Conservation (phyloP, 176 grass and related monocot genomes). For the Aegilops tauschii region DNA sequence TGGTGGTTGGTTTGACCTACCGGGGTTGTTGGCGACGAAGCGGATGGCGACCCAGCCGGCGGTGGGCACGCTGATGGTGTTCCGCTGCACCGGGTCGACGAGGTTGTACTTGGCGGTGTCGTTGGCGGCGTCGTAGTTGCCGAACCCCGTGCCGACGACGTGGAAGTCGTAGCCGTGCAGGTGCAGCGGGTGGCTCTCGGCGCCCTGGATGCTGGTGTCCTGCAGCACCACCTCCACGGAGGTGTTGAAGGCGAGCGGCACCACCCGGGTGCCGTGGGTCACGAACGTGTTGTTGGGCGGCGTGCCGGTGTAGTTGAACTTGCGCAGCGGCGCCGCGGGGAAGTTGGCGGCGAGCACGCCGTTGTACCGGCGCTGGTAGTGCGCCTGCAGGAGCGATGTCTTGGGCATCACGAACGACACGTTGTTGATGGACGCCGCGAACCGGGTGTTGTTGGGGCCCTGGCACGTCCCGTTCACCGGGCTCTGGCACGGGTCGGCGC, state of each 20-base stretch:
- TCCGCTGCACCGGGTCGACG: slow-evolving; percentile 64
- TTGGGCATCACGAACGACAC: slow-evolving; percentile 60
- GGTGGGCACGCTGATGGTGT: slow-evolving; percentile 72
- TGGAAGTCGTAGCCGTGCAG: slow-evolving; percentile 77
- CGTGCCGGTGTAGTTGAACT: slow-evolving; percentile 76
- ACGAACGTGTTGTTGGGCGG: slow-evolving; percentile 67
- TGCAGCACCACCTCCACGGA: slow-evolving; percentile 80
- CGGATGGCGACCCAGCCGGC: slow-evolving; percentile 78
- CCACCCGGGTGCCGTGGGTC: slow-evolving; percentile 53
- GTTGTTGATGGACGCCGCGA: slow-evolving; percentile 71
- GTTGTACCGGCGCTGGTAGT: slow-evolving; percentile 59
- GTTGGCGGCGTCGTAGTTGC: slow-evolving; percentile 47
- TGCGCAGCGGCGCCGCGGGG: slow-evolving; percentile 28
- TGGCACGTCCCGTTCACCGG: slow-evolving; percentile 58
- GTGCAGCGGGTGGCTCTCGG: slow-evolving; percentile 83
- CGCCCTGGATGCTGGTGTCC: slow-evolving; percentile 57
- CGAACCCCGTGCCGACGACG: slow-evolving; percentile 57
- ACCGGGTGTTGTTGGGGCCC: slow-evolving; percentile 65
- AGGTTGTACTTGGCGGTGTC: slow-evolving; percentile 55
- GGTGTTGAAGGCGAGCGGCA: slow-evolving; percentile 59
- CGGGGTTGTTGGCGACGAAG: slow-evolving; percentile 74
- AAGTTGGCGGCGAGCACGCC: slow-evolving; percentile 64
- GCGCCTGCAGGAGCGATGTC: slow-evolving; percentile 67
- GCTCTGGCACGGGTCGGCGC: slow-evolving; percentile 52
- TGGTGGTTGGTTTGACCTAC: neutral